phyloP scores from a whole-genome alignment of 495 filamentous ascomycete species.

The Penicillium fimorum region DNA sequence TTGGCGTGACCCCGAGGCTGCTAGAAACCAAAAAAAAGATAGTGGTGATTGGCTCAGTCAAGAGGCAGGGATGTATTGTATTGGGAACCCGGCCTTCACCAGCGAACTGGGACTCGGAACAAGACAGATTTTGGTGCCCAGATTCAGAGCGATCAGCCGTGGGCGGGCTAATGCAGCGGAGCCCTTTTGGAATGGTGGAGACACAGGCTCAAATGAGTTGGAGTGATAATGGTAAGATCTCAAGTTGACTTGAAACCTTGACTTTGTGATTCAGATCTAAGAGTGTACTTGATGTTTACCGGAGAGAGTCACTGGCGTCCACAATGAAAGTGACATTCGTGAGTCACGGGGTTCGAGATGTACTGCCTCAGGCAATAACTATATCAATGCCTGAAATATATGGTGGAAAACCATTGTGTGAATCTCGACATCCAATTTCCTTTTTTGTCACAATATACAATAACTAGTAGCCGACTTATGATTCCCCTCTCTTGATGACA shows the following conservation, averaged over 20 bases:
- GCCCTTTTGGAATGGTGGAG: slow-evolving; percentile 27
- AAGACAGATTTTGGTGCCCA: slow-evolving; percentile 36
- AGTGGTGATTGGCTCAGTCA: slow-evolving; percentile 26
- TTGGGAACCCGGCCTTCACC: slow-evolving; percentile 18
- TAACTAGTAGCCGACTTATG: background rate
- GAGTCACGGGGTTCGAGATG: slow-evolving; percentile 1
- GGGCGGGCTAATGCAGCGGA: slow-evolving; percentile 39
- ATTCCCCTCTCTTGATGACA: background rate
- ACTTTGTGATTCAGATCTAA: background rate
- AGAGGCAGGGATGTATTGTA: slow-evolving; percentile 19
- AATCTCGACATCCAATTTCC: background rate
- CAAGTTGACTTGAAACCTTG: slow-evolving; percentile 1
- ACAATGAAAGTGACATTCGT: slow-evolving; percentile 5
- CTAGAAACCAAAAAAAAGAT: slow-evolving; percentile 7
- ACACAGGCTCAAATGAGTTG: slow-evolving; percentile 15
- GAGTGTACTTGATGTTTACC: slow-evolving; percentile 4
- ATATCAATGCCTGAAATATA: background rate
- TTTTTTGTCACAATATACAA: background rate
- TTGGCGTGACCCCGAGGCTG: background rate
- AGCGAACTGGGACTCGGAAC: slow-evolving; percentile 20
- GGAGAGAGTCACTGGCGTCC: background rate
- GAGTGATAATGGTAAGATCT: background rate
- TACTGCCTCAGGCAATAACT: slow-evolving; percentile 1
- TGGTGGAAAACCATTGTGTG: background rate
- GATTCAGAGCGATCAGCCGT: slow-evolving; percentile 39